These are phyloP conservation scores for Leishmania braziliensis DNA, from an alignment of 208 protist genomes.

Conservation along the genomic window DNA sequence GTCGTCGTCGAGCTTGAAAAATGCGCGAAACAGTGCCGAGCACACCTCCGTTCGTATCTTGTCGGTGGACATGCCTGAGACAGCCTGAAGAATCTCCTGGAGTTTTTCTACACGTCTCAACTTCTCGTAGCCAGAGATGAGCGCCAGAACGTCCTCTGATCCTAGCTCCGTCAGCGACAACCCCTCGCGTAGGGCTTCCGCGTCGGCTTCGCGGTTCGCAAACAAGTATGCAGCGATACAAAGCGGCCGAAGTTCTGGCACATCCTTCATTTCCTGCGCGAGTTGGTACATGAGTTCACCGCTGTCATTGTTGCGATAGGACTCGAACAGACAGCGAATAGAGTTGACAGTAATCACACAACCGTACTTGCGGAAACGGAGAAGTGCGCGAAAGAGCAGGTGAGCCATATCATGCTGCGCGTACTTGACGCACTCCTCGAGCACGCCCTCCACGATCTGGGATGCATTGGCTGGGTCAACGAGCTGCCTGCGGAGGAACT, in stretches of 20 bases:
- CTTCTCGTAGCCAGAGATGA: constrained; percentile 86
- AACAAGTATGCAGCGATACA: constrained; percentile 90
- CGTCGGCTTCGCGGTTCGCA: constrained; percentile 59
- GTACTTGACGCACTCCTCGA: constrained; percentile 88
- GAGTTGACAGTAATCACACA: constrained; percentile 79
- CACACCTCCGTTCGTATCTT: constrained; percentile 43
- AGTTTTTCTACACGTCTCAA: constrained; percentile 66
- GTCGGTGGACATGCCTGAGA: constrained; percentile 28
- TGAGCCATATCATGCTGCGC: constrained; percentile 91
- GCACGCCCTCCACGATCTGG: constrained; percentile 86
- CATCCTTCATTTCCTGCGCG: constrained; percentile 80
- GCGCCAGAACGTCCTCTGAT: constrained; percentile 69
- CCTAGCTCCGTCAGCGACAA: constrained; percentile 48
- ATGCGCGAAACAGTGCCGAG: constrained; percentile 64
- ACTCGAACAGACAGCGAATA: constrained; percentile 85
- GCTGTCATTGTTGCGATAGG: constrained; percentile 85
- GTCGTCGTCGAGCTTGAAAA: constrained; percentile 55
- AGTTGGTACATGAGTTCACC: constrained; percentile 86
- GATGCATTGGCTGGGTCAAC: constrained; percentile 82
- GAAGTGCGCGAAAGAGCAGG: constrained; percentile 84
- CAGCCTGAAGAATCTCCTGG: constrained; percentile 41
- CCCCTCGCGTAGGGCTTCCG: constrained; percentile 62
- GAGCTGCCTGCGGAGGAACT: constrained; percentile 86
- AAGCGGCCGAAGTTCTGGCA: constrained; percentile 69
- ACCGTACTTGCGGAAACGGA: constrained; percentile 91